Evolutionary conservation across 176 grass and related monocot genomes (phyloP).

Genomic region (Echinochloa phyllopogon): DNA sequence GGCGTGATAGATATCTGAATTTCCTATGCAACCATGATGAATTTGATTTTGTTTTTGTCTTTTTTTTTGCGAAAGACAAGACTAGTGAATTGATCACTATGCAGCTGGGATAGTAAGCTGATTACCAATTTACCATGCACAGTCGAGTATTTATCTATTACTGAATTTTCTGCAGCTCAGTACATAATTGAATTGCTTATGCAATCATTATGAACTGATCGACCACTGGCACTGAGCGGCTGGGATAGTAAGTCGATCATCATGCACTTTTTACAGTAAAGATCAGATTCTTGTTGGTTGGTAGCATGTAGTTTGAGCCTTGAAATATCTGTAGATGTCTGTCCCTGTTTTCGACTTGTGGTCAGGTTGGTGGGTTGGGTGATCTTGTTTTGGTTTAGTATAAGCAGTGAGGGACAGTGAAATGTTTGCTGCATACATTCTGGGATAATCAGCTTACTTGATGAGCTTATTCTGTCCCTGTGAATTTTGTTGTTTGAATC

Average conservation of each 20-base stretch:
- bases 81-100: no score
- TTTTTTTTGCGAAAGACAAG: no score
- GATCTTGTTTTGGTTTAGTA: not conserved
- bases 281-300: conserved; percentile 1
- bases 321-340: not conserved
- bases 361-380: not conserved
- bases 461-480: not conserved
- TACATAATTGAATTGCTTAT: conserved; percentile 12
- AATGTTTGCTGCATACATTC: conserved; percentile 23
- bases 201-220: not conserved
- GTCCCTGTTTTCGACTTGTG: not conserved
- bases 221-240: not conserved
- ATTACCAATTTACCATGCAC: no score
- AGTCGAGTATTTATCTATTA: not conserved
- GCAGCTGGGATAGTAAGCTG: no score
- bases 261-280: not conserved
- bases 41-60: not conserved
- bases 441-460: not conserved
- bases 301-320: not conserved
- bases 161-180: not conserved
- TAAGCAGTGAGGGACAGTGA: not conserved
- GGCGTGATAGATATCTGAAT: not conserved
- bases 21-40: not conserved
- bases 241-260: not conserved
- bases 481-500: not conserved